These are phyloP conservation scores for Aspergillus diversus DNA, from an alignment of 495 filamentous ascomycete genomes.

Conservation along the genomic window DNA sequence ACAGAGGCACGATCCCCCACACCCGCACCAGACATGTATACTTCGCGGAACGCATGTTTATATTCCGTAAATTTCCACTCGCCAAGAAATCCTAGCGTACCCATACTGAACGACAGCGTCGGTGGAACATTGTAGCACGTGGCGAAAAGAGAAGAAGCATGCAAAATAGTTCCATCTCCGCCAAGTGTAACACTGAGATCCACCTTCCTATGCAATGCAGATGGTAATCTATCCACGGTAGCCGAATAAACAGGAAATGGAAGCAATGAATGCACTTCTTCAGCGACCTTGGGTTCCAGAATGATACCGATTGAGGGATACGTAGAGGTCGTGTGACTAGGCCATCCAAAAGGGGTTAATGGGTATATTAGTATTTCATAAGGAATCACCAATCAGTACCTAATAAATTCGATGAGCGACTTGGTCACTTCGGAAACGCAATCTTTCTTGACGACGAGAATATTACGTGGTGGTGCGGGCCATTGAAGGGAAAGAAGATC, in stretches of 20 bases:
- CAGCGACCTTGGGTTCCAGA: slow-evolving; percentile 76
- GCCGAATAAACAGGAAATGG: slow-evolving; percentile 75
- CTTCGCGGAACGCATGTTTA: slow-evolving; percentile 86
- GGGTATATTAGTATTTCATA: background rate
- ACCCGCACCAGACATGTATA: slow-evolving; percentile 86
- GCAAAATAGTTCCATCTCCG: slow-evolving; percentile 94
- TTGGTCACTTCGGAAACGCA: slow-evolving; percentile 69
- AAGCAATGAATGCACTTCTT: slow-evolving; percentile 71
- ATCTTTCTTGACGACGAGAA: slow-evolving; percentile 88
- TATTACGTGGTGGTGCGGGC: slow-evolving; percentile 85
- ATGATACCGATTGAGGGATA: slow-evolving; percentile 83
- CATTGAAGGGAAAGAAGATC: slow-evolving; percentile 83
- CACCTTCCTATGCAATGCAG: slow-evolving; percentile 63
- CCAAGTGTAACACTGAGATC: slow-evolving; percentile 89
- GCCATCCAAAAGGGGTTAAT: slow-evolving; percentile 14
- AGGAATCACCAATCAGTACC: slow-evolving; percentile 39
- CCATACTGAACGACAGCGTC: slow-evolving; percentile 96
- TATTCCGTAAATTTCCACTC: slow-evolving; percentile 96
- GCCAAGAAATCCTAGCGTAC: slow-evolving; percentile 89
- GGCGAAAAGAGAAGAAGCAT: slow-evolving; percentile 87
- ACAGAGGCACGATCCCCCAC: slow-evolving; percentile 51
- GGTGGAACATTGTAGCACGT: slow-evolving; percentile 82
- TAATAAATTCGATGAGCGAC: slow-evolving; percentile 77
- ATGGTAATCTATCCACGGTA: slow-evolving; percentile 39
- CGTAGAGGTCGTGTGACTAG: slow-evolving; percentile 72